Conservation (phyloP, 805 yeast genomes). For the Candida saitoana region DNA sequence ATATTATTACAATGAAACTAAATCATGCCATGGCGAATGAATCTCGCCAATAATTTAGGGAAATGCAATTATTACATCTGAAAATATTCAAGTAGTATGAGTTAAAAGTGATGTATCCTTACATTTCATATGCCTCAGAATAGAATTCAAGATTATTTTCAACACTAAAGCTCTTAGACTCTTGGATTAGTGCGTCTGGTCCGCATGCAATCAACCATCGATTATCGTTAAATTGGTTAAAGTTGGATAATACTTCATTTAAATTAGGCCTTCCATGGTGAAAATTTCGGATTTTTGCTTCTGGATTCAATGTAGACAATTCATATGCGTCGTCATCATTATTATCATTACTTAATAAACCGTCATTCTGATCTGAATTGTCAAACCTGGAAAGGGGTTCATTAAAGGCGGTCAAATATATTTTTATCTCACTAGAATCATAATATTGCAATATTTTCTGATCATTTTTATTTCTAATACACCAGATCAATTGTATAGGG, state of each 20-base stretch:
- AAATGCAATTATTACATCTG: no score
- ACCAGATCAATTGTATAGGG: conserved; percentile 48
- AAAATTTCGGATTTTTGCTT: neutral
- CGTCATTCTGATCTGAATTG: conserved; percentile 6
- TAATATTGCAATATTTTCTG: conserved; percentile 40
- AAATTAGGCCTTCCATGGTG: conserved; percentile 42
- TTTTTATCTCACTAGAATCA: conserved; percentile 29
- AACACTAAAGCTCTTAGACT: conserved; percentile 36
- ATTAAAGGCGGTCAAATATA: conserved; percentile 33
- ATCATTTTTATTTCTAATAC: conserved; percentile 45
- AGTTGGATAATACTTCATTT: conserved; percentile 23
- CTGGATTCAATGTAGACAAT: conserved; percentile 19
- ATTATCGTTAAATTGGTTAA: conserved; percentile 27
- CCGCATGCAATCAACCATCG: conserved; percentile 62
- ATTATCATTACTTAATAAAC: conserved; percentile 15
- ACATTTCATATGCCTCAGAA: conserved; percentile 42
- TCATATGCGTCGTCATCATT: conserved; percentile 18
- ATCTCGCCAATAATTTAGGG: neutral
- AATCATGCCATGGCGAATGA: neutral
- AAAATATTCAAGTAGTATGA: no score
- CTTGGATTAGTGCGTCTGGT: conserved; percentile 41
- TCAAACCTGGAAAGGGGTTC: neutral
- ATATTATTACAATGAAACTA: no score
- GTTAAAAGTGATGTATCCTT: no score
- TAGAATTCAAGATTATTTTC: conserved; percentile 33